Percentiles rank a stretch among this genome's conserved stretches.
Conservation (phyloP, 331 rosid species). For the Malus hybrid region DNA sequence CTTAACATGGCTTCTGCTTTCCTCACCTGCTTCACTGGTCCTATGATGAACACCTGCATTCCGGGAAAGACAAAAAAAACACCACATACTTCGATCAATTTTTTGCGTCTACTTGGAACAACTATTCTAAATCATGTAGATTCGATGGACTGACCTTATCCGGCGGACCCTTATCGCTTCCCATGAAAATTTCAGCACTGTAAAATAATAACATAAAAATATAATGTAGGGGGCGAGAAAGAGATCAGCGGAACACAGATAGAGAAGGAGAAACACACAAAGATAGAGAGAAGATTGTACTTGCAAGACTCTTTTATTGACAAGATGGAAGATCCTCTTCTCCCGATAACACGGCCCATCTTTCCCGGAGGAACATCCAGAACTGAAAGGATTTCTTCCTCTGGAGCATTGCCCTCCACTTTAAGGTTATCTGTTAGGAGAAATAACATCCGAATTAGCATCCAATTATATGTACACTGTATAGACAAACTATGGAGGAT, state of each 20-base stretch:
- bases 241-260: background rate
- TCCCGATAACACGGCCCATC: constrained; percentile 87
- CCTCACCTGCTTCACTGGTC: constrained; percentile 83
- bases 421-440: constrained; percentile 38
- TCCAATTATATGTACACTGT: background rate
- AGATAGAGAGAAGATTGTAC: constrained; percentile 25
- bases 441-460: constrained; percentile 11
- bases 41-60: constrained; percentile 73
- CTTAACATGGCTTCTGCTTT: constrained; percentile 94
- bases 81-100: background rate
- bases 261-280: background rate
- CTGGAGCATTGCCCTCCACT: constrained; percentile 45
- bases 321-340: constrained; percentile 69
- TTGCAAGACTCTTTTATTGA: constrained; percentile 73
- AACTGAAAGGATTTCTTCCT: constrained; percentile 91
- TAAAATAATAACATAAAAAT: constrained; percentile 4
- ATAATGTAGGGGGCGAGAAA: background rate
- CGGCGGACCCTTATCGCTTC: constrained; percentile 89
- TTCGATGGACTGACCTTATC: constrained; percentile 62
- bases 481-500: too few species aligned
- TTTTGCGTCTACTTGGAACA: background rate
- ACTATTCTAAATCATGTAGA: background rate
- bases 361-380: constrained; percentile 77
- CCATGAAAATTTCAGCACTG: constrained; percentile 89
- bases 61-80: background rate